Evolutionary conservation across 2,329 filamentous ascomycete genomes (phyloP), one percentile per base, ranked within the genome.

Genomic region (Sarocladium kiliense): DNA sequence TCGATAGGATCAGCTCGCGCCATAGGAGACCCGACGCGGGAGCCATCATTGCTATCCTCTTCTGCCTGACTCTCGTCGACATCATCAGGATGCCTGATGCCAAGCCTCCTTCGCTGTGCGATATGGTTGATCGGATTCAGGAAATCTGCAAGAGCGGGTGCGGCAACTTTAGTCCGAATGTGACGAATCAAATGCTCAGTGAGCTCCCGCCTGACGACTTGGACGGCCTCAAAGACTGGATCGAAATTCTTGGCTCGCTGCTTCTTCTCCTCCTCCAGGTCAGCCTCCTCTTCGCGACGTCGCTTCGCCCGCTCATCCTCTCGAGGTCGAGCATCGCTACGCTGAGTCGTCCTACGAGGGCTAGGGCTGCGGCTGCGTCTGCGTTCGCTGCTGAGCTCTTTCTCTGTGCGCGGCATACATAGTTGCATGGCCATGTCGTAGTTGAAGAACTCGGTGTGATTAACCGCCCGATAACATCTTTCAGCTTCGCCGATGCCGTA

Each of bases 361-460:
- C 67, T 70, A 4, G 67, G 67, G 56, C 68, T 75, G 2, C 68
- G 66, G 64, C 60, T 69, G 56, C 58, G 68, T 58, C 57, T 55
- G 34, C 57, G 57, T 25, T 51, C 27, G 54, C 56, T 61, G 60
- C 55, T 65, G 62, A 55, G 59, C 32, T 61, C 63, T 57, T 39
- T 26, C 19, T 53, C 50, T n/a, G 58, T 54, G 53, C 58, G 67
- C 54, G 65, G 75, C 57, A 69, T 63, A 59, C 63, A 87, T 55
- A 91, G 85, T 66, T 93, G 88, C 91, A 99, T 96, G 44, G 85
- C 82, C 88, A 99, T 93, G 58, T 74, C 76, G 58, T 97, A 97
- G 1, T 88, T 97, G 74, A 99, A 99, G 59, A 99, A 83, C 5
- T 88, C 82, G 42, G 87, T 87, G 67, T 88, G 87, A 67, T 97